Base-by-base conservation (phyloP, 139 green algal species). In the Micractinium conductrix region DNA sequence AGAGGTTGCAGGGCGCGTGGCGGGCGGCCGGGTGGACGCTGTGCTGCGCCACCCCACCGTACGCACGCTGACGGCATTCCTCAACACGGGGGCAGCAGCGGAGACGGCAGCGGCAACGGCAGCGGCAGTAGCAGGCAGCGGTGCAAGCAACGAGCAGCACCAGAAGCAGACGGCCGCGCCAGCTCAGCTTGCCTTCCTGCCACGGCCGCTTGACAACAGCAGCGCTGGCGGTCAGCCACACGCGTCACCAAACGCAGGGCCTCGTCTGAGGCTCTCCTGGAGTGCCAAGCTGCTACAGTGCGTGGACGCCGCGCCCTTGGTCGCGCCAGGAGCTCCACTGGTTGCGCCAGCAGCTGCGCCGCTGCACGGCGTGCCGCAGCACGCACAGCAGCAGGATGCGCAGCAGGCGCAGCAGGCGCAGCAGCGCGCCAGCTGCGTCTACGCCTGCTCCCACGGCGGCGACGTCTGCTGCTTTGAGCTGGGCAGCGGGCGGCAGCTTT, bases 361-460 rank as follows among this genome's bases (percentile, higher is more conserved):
- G 53, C 53, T 30, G 26, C 53, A 58, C 12, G 48, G 48, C 48
- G 10, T 10, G 48, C 48, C 10, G n/a, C n/a, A n/a, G n/a, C n/a
- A n/a, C n/a, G 58, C 58, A 68, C 24, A 38, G 42, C 42, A 28
- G 70, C 43, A 44, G 65, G 53, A 16, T 19, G 55, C 42, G 45
- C 33, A 42, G 75, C 55, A 33, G 53, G 55, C 42, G 45, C 33
- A 42, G 75, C 55, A 33, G 55, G 38, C 12, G 55, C 42, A 10
- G 63, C 53, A 24, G 17, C 70, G 28, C 44, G 24, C 19, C 35
- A 53, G 70, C 69, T 70, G 65, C 22, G 86, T 74, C 5, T 88
- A 92, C 86, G 91, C 82, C 1, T 92, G 89, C 86, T 93, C 89
- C 0, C 91, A 93, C 44, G 83, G 85, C 30, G 91, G 89, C 16